A percentile compares a stretch with the other conserved stretches of the same genome.
Evolutionary conservation across 768 basidiomycete species (phyloP).

Genomic region (Leccinum rimulosum): DNA sequence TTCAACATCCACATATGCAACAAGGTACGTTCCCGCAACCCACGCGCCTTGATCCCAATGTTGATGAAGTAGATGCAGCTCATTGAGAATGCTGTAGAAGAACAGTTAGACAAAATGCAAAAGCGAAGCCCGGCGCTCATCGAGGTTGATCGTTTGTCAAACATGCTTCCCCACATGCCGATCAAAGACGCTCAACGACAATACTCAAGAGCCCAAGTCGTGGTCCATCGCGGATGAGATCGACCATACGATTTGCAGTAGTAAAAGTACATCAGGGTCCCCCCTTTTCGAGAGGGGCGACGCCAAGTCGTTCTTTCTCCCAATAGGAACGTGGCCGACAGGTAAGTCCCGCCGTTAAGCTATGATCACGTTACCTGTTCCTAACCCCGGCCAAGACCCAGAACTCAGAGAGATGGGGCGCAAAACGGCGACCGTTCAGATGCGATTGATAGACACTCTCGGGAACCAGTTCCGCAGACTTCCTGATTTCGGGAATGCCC

Average conservation of each 20-base stretch:
- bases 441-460: slow-evolving; percentile 3
- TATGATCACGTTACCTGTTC: background rate
- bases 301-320: slow-evolving; percentile 1
- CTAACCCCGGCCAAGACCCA: background rate
- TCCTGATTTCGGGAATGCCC: slow-evolving; percentile 1
- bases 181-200: background rate
- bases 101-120: background rate
- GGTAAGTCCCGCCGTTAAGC: background rate
- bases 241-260: background rate
- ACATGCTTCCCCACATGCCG: slow-evolving; percentile 5
- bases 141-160: slow-evolving; percentile 6
- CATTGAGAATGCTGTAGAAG: too few relatives aligned
- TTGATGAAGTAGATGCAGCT: too few relatives aligned
- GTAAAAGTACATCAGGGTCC: background rate
- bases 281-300: background rate
- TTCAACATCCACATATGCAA: too few relatives aligned
- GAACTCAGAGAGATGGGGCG: slow-evolving; percentile 4
- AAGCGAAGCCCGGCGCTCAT: background rate
- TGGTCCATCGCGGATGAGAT: slow-evolving; percentile 5
- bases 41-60: too few relatives aligned
- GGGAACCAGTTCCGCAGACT: slow-evolving; percentile 5
- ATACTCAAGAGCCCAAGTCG: background rate
- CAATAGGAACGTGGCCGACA: slow-evolving; percentile 7
- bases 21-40: too few relatives aligned
- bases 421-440: slow-evolving; percentile 1